Base-by-base conservation (phyloP, 805 yeast genomes). In the Torulaspora indica region DNA sequence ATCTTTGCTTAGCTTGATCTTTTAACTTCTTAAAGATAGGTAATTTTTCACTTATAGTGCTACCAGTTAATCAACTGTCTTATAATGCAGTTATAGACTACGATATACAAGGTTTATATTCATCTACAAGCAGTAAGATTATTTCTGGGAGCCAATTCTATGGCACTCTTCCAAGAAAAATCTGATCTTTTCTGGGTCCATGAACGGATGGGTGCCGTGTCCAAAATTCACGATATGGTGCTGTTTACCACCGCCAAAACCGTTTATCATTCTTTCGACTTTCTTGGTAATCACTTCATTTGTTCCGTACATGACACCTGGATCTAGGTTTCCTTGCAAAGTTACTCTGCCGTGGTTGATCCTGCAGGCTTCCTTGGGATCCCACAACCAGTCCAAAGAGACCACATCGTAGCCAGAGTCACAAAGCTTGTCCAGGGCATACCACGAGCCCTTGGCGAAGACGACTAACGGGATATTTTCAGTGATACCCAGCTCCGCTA, bases 381-480 rank as follows among this genome's bases (percentile, higher is more conserved):
- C 82, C 69, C 81, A 82, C 30, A 80, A 70, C 97, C 98, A 93
- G 66, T 93, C 98, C 46, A 93, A 75, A 2, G 97, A 89, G n/a
- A 93, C 88, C 13, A 79, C 79, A 58, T 89, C 81, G 67, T 87
- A 93, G 9, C 90, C 93, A 5, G 85, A 70, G 37, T 78, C 80
- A 60, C 95, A 84, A 47, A 93, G 72, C 43, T 82, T 84, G 54
- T 91, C 90, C 40, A 93, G 71, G 4, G 98, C 96, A 57, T 88
- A 91, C 97, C 97, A 91, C 0, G 98, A 93, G 34, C 96, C 96
- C 69, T 90, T 93, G 23, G 97, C 89, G 59, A 93, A 93, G 7
- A 90, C 81, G 1, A 95, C 85, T 58, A 93, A 69, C 25, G 98
- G 98, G 17, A 93, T 81, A 6, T 68, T 68, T 49, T 87, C 95